Percentiles rank a stretch among this genome's conserved stretches.
These are phyloP conservation scores for Bifiguratus adelaidae DNA, from an alignment of 192 early-diverging fungal species.

Conservation along the genomic window DNA sequence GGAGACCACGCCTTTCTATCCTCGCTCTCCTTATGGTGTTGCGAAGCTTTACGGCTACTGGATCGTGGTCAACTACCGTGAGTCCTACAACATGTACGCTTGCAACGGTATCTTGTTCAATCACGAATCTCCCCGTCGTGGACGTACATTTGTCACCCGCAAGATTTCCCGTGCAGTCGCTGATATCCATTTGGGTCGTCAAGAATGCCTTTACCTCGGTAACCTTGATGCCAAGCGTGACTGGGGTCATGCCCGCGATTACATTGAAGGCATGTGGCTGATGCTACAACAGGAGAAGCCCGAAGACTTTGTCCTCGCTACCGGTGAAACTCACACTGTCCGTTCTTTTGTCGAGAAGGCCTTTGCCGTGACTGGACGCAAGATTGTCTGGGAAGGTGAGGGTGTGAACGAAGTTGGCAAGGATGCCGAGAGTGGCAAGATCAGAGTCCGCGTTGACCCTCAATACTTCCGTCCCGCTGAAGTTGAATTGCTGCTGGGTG, in stretches of 20 bases:
- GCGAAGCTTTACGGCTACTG: slow-evolving; percentile 76
- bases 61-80: slow-evolving; percentile 74
- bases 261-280: slow-evolving; percentile 71
- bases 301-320: slow-evolving; percentile 68
- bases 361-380: slow-evolving; percentile 44
- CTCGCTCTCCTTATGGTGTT: slow-evolving; percentile 71
- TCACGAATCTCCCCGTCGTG: slow-evolving; percentile 67
- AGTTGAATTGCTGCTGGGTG: slow-evolving; percentile 63
- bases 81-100: slow-evolving; percentile 68
- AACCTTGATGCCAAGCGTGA: slow-evolving; percentile 73
- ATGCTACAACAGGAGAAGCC: slow-evolving; percentile 69
- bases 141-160: slow-evolving; percentile 67
- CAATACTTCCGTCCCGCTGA: slow-evolving; percentile 74
- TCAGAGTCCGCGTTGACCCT: slow-evolving; percentile 56
- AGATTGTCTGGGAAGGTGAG: slow-evolving; percentile 57
- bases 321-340: slow-evolving; percentile 74
- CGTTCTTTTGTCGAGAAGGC: slow-evolving; percentile 68
- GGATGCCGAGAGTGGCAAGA: slow-evolving; percentile 31
- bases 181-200: slow-evolving; percentile 52
- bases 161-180: slow-evolving; percentile 72
- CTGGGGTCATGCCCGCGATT: slow-evolving; percentile 76
- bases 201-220: slow-evolving; percentile 61
- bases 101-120: slow-evolving; percentile 75
- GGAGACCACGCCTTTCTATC: slow-evolving; percentile 78
- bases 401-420: slow-evolving; percentile 50